phyloP scores from a whole-genome alignment of 164 flowering plant genomes.

The Buxus sempervirens region DNA sequence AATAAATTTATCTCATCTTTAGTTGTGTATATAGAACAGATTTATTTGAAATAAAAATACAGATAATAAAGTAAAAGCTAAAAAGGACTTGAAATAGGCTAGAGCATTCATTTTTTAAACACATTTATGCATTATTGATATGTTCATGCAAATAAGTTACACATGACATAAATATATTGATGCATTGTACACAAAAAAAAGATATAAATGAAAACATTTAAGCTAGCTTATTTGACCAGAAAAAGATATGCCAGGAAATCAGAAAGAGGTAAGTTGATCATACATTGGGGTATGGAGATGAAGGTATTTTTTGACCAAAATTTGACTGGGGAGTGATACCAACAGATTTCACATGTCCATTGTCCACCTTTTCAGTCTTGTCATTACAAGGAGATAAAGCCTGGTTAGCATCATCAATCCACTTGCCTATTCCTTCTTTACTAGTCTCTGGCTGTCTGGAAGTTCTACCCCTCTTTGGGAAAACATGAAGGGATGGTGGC shows the following conservation, averaged over 20 bases:
- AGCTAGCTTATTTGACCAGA: neutral
- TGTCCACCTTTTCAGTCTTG: conserved; percentile 10
- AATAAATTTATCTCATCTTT: too few relatives aligned
- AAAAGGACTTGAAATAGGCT: too few relatives aligned
- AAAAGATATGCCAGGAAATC: conserved; percentile 1
- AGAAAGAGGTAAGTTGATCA: conserved; percentile 11
- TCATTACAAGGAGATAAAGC: conserved; percentile 17
- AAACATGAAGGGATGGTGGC: conserved; percentile 68
- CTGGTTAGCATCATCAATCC: conserved; percentile 15
- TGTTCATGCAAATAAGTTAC: too few relatives aligned
- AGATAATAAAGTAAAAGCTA: too few relatives aligned
- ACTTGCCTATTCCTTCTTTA: conserved; percentile 24
- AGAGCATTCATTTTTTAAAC: too few relatives aligned
- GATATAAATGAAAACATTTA: neutral
- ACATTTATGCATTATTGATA: too few relatives aligned
- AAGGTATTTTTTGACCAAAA: conserved; percentile 23
- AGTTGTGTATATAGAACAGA: too few relatives aligned
- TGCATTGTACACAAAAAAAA: too few relatives aligned
- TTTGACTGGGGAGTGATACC: conserved; percentile 18
- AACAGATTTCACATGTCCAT: conserved; percentile 20
- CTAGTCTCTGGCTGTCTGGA: conserved; percentile 28
- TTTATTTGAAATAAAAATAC: too few relatives aligned
- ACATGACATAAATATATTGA: too few relatives aligned
- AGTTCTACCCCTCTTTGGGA: conserved; percentile 34
- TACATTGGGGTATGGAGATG: conserved; percentile 68